Evolutionary conservation across 2,329 filamentous ascomycete genomes (phyloP).

Genomic region (Alternaria triticina): DNA sequence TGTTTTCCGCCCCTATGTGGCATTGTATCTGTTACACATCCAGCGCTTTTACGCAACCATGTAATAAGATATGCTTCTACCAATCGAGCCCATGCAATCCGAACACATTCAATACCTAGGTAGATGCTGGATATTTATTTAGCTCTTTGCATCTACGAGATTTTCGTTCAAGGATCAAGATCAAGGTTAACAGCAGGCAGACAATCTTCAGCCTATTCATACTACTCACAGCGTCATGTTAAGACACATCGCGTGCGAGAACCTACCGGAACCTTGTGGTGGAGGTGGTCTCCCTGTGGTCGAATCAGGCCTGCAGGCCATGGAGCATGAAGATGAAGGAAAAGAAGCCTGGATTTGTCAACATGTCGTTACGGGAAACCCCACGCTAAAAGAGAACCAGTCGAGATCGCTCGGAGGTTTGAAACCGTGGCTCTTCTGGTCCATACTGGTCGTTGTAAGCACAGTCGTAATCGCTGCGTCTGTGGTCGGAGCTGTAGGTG

Average conservation of each 20-base stretch:
- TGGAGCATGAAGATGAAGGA: background rate
- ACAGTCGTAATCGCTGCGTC: background rate
- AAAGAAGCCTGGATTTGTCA: background rate
- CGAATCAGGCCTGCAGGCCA: background rate
- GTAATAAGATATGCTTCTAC: background rate
- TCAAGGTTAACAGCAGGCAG: background rate
- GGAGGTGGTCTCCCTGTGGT: background rate
- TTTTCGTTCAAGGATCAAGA: background rate
- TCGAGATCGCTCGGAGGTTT: slow-evolving; percentile 16
- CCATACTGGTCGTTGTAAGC: background rate
- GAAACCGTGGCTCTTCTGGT: background rate
- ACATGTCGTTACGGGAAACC: background rate
- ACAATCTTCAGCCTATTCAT: background rate
- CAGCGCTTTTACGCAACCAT: background rate
- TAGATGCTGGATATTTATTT: background rate
- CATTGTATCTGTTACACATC: background rate
- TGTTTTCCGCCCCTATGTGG: background rate
- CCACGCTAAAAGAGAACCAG: background rate
- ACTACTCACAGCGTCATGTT: background rate
- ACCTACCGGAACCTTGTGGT: background rate
- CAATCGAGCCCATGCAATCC: background rate
- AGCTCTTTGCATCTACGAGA: background rate
- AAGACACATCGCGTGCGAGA: background rate
- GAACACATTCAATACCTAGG: background rate
- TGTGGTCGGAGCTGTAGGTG: background rate